Percentiles rank a stretch among this genome's conserved stretches.
phyloP scores from a whole-genome alignment of 441 rosid species.

The Erodium texanum region DNA sequence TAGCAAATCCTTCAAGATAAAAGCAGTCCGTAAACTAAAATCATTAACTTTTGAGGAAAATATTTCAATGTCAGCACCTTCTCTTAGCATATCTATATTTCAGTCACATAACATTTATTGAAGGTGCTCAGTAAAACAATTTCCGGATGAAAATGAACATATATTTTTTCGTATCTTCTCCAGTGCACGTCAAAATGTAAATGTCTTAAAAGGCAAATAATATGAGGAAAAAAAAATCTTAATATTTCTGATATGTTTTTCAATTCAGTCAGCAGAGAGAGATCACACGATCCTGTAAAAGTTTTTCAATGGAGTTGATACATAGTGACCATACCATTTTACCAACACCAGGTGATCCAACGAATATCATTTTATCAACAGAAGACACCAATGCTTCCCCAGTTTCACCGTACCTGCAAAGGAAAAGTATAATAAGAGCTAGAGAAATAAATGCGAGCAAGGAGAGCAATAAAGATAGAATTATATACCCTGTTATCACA shows the following conservation, averaged over 20 bases:
- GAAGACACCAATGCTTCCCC: constrained; percentile 93
- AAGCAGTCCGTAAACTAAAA: neutral
- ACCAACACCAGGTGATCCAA: constrained; percentile 96
- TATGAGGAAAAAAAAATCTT: neutral
- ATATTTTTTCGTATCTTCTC: neutral
- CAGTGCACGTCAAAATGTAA: neutral
- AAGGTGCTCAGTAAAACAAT: neutral
- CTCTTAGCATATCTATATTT: neutral
- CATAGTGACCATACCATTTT: constrained; percentile 52
- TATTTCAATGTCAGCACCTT: neutral
- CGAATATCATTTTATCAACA: constrained; percentile 91
- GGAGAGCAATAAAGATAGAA: constrained; percentile 12
- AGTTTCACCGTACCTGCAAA: constrained; percentile 74
- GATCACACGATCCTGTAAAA: neutral
- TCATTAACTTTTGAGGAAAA: neutral
- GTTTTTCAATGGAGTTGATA: neutral
- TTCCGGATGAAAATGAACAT: neutral
- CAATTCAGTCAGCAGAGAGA: neutral
- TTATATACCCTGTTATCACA: constrained; percentile 76
- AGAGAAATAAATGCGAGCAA: constrained; percentile 11
- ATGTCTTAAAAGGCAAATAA: neutral
- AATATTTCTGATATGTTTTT: neutral
- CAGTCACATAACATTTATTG: neutral
- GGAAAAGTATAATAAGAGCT: constrained; percentile 18
- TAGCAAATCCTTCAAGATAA: neutral